phyloP scores from a whole-genome alignment of 495 filamentous ascomycete genomes.

The Rostrohypoxylon terebratum region DNA sequence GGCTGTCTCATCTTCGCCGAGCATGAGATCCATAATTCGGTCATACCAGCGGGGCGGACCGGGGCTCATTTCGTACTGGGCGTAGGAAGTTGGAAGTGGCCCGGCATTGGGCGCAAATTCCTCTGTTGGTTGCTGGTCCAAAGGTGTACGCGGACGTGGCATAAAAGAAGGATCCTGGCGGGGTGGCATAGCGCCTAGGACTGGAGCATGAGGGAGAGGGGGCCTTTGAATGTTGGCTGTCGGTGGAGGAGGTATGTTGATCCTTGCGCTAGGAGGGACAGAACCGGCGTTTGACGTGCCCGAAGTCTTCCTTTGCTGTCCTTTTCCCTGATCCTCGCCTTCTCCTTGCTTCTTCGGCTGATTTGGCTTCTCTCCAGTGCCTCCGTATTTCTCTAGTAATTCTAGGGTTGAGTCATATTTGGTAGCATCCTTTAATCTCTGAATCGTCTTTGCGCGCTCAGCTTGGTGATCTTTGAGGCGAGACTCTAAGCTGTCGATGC shows the following conservation, averaged over 20 bases:
- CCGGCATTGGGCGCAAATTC: slow-evolving; percentile 71
- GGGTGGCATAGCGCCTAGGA: slow-evolving; percentile 43
- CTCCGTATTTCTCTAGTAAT: slow-evolving; percentile 93
- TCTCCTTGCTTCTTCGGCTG: slow-evolving; percentile 53
- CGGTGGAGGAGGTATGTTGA: slow-evolving; percentile 76
- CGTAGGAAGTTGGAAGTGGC: slow-evolving; percentile 58
- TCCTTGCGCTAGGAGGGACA: slow-evolving; percentile 56
- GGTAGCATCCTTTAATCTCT: slow-evolving; percentile 92
- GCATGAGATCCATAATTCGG: slow-evolving; percentile 86
- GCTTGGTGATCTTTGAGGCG: slow-evolving; percentile 78
- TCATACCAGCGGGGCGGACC: slow-evolving; percentile 87
- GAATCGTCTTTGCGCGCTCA: slow-evolving; percentile 86
- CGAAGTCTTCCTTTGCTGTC: slow-evolving; percentile 21
- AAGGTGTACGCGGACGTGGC: slow-evolving; percentile 34
- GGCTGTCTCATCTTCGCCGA: slow-evolving; percentile 95
- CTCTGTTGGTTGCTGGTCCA: slow-evolving; percentile 51
- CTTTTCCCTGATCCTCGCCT: slow-evolving; percentile 31
- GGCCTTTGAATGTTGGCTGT: slow-evolving; percentile 83
- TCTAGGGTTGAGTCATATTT: slow-evolving; percentile 95
- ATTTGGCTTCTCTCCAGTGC: slow-evolving; percentile 62
- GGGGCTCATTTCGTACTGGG: slow-evolving; percentile 60
- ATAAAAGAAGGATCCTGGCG: slow-evolving; percentile 30
- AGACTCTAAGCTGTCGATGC: slow-evolving; percentile 72
- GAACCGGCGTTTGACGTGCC: slow-evolving; percentile 38
- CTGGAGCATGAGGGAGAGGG: slow-evolving; percentile 29